Evolutionary conservation across 305 asterid genomes (phyloP).

Genomic region (Fraxinus velutina): DNA sequence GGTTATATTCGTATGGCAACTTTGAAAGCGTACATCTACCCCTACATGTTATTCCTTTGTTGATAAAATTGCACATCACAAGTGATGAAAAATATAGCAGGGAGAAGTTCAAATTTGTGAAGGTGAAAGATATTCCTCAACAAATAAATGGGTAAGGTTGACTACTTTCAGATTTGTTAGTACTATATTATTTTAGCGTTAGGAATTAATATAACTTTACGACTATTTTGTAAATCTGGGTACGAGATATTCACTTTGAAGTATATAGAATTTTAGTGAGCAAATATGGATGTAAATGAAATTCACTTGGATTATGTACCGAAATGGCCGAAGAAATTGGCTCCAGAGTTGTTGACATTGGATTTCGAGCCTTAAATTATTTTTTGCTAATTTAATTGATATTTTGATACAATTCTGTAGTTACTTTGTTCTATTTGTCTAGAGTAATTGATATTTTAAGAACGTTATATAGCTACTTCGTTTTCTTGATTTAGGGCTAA

Average conservation of each 20-base stretch:
- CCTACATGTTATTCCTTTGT: neutral
- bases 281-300: neutral
- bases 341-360: neutral
- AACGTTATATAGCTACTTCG: neutral
- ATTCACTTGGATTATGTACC: neutral
- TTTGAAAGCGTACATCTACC: neutral
- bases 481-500: neutral
- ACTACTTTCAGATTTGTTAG: neutral
- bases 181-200: neutral
- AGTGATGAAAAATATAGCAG: neutral
- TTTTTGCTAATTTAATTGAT: neutral
- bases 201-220: no score
- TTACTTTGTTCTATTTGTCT: no score
- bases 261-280: neutral
- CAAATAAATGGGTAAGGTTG: neutral
- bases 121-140: neutral
- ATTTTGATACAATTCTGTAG: neutral
- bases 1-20: neutral
- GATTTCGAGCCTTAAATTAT: neutral
- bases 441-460: neutral
- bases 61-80: neutral
- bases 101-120: neutral
- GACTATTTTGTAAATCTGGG: neutral
- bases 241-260: neutral
- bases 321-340: neutral